These are phyloP conservation scores for Fusarium sambucinum DNA, from an alignment of 2,329 filamentous ascomycete genomes.

Conservation along the genomic window DNA sequence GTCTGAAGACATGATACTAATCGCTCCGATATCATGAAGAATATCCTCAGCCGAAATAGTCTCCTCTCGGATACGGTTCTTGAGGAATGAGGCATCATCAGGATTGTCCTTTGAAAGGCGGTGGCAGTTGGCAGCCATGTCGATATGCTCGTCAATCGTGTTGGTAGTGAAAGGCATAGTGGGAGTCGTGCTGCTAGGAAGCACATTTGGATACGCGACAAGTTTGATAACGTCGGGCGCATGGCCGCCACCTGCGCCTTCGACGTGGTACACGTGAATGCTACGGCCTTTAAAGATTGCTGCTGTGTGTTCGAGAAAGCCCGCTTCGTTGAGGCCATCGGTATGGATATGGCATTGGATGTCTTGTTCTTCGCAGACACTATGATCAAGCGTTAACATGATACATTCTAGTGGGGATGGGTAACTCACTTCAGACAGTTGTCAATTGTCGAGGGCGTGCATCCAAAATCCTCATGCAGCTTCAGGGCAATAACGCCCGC, in stretches of 20 bases:
- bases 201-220: not conserved
- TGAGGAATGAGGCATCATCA: not conserved
- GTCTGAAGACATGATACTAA: not conserved
- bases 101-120: not conserved
- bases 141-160: not conserved
- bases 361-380: not conserved
- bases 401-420: rapidly evolving
- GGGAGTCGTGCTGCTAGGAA: not conserved
- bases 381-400: rapidly evolving
- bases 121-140: not conserved
- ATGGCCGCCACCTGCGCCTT: not conserved
- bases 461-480: not conserved
- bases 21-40: not conserved
- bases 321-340: not conserved
- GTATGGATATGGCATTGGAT: not conserved
- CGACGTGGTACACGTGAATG: not conserved
- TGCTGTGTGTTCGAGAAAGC: not conserved
- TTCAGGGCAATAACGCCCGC: not conserved
- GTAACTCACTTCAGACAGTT: not conserved
- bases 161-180: not conserved
- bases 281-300: not conserved
- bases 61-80: not conserved
- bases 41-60: not conserved
- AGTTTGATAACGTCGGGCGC: not conserved
- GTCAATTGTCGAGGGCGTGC: not conserved